Evolutionary conservation across 2,329 filamentous ascomycete genomes (phyloP), one percentile per base, ranked within the genome.

Genomic region (Pseudogymnoascus sp.): DNA sequence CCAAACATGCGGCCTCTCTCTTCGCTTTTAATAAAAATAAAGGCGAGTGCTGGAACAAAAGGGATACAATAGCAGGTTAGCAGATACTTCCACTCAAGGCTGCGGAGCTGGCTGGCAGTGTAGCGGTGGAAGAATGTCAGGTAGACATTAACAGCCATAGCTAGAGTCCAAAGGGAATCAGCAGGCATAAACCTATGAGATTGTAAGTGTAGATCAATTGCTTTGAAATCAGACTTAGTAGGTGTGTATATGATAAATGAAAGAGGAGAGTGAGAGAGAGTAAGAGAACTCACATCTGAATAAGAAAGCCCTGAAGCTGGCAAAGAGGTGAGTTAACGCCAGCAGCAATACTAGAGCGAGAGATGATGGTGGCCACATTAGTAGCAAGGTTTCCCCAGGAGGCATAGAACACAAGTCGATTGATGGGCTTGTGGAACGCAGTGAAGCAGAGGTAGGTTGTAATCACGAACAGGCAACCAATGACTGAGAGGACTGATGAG

Each of bases 71-170:
- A 94, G 71, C 29, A 0, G 90, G 71, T 66, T 94, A 94, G 62
- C 81, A 86, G 44, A n/a, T n/a, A n/a, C n/a, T n/a, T n/a, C n/a
- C 86, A 81, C 71, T 94, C 91, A 70, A 93, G 80, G 51, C 74
- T 78, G 8, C 84, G 84, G 12, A 94, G 77, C 60, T 82, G 80
- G 3, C 79, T 74, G 0, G 86, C 83, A 64, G 88, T 84, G 67
- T 86, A 92, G 65, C 88, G 88, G 69, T 79, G 80, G 73, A 91
- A 92, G 70, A 94, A 91, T 0, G 90, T 92, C 12, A 93, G 75
- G 72, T 90, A 91, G 60, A 94, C 90, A 71, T 94, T 95, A 66
- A 87, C 80, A 1, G 90, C 89, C 90, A 95, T 94, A 60, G 88
- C 85, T 63, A 92, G 79, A 0, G 87, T 89, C 89, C 87, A 92